These are phyloP conservation scores for Panellus pusillus DNA, from an alignment of 768 basidiomycete genomes.

Conservation along the genomic window DNA sequence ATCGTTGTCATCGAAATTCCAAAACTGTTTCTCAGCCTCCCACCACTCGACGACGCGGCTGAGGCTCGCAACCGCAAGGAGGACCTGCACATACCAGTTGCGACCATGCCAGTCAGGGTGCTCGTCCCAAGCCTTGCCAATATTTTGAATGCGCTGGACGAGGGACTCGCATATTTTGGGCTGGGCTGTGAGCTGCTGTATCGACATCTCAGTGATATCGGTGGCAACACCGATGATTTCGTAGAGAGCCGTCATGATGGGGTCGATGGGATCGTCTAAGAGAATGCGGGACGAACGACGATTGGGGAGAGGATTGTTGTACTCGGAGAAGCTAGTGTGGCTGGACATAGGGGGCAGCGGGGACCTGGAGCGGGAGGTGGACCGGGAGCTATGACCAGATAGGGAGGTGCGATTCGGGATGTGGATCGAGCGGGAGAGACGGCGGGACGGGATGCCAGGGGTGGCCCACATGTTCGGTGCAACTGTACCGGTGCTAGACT, in stretches of 20 bases:
- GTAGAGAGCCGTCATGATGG: constrained; percentile 87
- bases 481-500: constrained; percentile 32
- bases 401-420: constrained; percentile 64
- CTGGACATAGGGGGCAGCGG: constrained; percentile 75
- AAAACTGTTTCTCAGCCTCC: constrained; percentile 99
- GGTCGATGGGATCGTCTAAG: constrained; percentile 83
- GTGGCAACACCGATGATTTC: constrained; percentile 92
- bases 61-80: constrained; percentile 93
- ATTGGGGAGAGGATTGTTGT: constrained; percentile 40
- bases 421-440: constrained; percentile 84
- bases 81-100: constrained; percentile 96
- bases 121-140: constrained; percentile 96
- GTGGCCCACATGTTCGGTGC: constrained; percentile 55
- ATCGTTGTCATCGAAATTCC: constrained; percentile 95
- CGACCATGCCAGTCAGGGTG: constrained; percentile 98
- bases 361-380: constrained; percentile 92
- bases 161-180: constrained; percentile 84
- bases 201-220: constrained; percentile 88
- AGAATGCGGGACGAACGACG: constrained; percentile 81
- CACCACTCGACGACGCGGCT: constrained; percentile 99
- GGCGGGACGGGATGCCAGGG: constrained; percentile 63
- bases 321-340: constrained; percentile 67
- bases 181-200: constrained; percentile 80
- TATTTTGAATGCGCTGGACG: constrained; percentile 86
- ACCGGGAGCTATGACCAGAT: constrained; percentile 86